Conservation (phyloP, 73 alveolate genomes). For the Paramecium bursaria region DNA sequence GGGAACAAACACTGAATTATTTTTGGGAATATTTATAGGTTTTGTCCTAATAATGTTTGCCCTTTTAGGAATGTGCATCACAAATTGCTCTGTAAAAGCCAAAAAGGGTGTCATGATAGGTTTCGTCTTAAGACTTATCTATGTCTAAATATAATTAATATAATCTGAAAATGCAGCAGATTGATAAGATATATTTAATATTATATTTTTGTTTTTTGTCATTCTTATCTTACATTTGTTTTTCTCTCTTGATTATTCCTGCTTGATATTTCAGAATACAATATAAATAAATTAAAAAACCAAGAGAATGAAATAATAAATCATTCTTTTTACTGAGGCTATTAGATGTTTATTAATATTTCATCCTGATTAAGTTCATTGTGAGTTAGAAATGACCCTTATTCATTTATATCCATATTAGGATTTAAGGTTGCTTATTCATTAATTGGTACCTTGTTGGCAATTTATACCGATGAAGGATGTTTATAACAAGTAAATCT, state of each 20-base stretch:
- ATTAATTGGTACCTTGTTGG: not conserved
- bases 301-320: no score
- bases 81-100: not conserved
- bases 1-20: not conserved
- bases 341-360: constrained; percentile 32
- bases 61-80: not conserved
- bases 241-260: no score
- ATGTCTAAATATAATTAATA: not conserved
- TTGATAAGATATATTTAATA: constrained; percentile 34
- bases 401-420: constrained; percentile 6
- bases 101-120: not conserved
- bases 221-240: constrained; percentile 4
- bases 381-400: constrained; percentile 23
- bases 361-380: constrained; percentile 50
- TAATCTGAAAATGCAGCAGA: no score
- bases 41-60: not conserved
- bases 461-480: not conserved
- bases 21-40: not conserved
- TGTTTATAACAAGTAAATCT: constrained; percentile 60
- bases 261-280: no score
- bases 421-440: constrained; percentile 45
- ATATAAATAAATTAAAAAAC: no score
- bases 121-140: not conserved
- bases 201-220: not conserved
- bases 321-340: no score